These are phyloP conservation scores for Trichosporon ovoides DNA, from an alignment of 1,284 basidiomycete species.

Conservation along the genomic window DNA sequence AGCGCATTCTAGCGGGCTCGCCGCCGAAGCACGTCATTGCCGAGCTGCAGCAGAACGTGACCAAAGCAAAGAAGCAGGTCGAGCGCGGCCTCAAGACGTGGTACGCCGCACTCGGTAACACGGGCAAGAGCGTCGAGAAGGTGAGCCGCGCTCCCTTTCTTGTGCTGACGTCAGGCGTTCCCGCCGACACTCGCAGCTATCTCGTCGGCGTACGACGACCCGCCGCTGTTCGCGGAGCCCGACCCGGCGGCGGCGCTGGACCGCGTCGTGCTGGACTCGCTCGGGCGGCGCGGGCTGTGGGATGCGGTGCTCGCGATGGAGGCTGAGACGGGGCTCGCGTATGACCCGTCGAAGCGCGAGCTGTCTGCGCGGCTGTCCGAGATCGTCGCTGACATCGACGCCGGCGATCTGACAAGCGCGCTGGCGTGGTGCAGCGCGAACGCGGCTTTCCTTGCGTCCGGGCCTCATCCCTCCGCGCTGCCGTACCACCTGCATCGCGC, in stretches of 20 bases:
- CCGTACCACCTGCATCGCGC: constrained; percentile 83
- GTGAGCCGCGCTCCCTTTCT: constrained; percentile 50
- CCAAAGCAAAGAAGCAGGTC: constrained; percentile 70
- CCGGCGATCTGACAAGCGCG: constrained; percentile 65
- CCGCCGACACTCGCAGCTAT: constrained; percentile 41
- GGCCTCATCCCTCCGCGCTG: constrained; percentile 62
- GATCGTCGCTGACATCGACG: constrained; percentile 64
- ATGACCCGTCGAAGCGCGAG: constrained; percentile 56
- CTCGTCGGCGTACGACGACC: constrained; percentile 41
- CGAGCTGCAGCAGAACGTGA: constrained; percentile 58
- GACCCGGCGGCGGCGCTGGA: constrained; percentile 33
- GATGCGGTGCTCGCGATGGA: constrained; percentile 37
- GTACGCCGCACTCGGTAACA: constrained; percentile 65
- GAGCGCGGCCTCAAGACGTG: constrained; percentile 83
- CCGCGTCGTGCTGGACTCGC: constrained; percentile 36
- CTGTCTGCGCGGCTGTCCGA: constrained; percentile 67
- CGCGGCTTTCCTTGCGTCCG: constrained; percentile 59
- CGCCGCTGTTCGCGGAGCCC: constrained; percentile 39
- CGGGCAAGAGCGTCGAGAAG: constrained; percentile 85
- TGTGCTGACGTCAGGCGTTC: constrained; percentile 35
- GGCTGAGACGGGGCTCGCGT: constrained; percentile 60
- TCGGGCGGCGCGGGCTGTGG: constrained; percentile 42
- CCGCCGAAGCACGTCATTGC: constrained; percentile 56
- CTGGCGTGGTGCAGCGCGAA: constrained; percentile 73
- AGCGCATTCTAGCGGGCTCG: constrained; percentile 55